Evolutionary conservation across 176 grass and related monocot species (phyloP), one percentile per base, ranked within the genome.

Genomic region (Pontederia crassipes): DNA sequence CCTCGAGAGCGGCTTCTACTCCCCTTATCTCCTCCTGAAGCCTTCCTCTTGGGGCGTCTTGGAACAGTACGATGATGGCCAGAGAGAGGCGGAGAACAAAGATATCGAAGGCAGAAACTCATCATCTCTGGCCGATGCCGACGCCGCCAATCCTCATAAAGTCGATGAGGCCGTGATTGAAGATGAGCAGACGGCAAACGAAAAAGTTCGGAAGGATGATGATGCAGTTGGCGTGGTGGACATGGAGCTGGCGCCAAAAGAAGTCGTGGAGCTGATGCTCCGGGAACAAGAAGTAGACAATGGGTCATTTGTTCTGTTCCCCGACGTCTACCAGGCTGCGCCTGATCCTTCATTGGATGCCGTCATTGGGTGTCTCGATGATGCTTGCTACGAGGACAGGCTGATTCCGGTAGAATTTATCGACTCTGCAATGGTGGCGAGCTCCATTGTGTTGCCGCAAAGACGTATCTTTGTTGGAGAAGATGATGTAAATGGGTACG

Each of bases 1-100:
- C 58, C 78, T 92, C 24, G 94, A 93, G 79, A 92, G 94, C 46
- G 94, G 86, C 0, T 92, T 93, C 80, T 85, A 83, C 70, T 92
- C 88, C 40, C 88, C 94, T 24, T 70, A 83, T 13, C 75, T 92
- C 74, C 9, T 86, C 69, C 64, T 88, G 35, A 66, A 48, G 52
- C 55, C 71, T 24, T 58, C 32, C 32, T 40, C 51, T 65, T 59
- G 49, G 35, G 24, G 28, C 9, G 74, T 45, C 48, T 57, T 53
- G 64, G 87, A 72, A 15, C 65, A 7, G 32, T 40, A 40, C 32
- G 32, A 40, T 40, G 32, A 40, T 40, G 32, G 32, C 32, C 32
- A 40, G 32, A 40, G 6, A 40, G 32, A 40, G 32, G 32, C 32
- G 32, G 32, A 40, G 32, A 40, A 1, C 32, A 40, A 40, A 40